A percentile compares a stretch with the other conserved stretches of the same genome.
phyloP scores from a whole-genome alignment of 805 yeast genomes.

The Candida montana region DNA sequence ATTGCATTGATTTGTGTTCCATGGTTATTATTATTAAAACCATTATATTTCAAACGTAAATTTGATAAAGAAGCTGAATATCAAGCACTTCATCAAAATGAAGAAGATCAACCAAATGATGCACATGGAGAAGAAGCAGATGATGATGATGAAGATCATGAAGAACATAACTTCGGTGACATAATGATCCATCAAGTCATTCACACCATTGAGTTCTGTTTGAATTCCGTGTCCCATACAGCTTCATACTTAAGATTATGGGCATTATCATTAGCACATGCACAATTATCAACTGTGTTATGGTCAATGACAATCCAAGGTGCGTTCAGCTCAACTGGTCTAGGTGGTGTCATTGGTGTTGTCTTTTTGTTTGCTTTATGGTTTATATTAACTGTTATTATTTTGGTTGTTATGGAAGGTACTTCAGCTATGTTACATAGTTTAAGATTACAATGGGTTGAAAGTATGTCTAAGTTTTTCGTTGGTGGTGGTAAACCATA shows the following conservation, averaged over 20 bases:
- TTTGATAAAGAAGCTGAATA: constrained; percentile 27
- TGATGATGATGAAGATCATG: constrained; percentile 33
- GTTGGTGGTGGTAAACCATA: constrained; percentile 94
- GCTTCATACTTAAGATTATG: constrained; percentile 95
- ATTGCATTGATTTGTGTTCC: constrained; percentile 89
- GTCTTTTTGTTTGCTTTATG: constrained; percentile 88
- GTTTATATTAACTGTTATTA: constrained; percentile 86
- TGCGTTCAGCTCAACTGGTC: constrained; percentile 54
- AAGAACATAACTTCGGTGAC: constrained; percentile 50
- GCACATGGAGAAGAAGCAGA: constrained; percentile 47
- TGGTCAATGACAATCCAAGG: constrained; percentile 82
- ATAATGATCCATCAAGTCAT: constrained; percentile 96
- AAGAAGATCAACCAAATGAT: constrained; percentile 35
- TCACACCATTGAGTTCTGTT: constrained; percentile 96
- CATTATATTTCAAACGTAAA: constrained; percentile 61
- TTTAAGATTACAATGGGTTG: constrained; percentile 98
- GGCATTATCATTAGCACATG: constrained; percentile 98
- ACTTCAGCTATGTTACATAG: constrained; percentile 99
- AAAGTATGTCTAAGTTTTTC: constrained; percentile 96
- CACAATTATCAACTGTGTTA: constrained; percentile 88
- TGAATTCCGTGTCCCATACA: constrained; percentile 96
- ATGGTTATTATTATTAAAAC: constrained; percentile 84
- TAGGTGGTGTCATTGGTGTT: constrained; percentile 66
- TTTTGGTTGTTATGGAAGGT: constrained; percentile 95
- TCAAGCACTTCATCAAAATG: constrained; percentile 21